A percentile compares a stretch with the other conserved stretches of the same genome.
phyloP scores from a whole-genome alignment of 2,329 filamentous ascomycete species.

The Corinectria fuckeliana region DNA sequence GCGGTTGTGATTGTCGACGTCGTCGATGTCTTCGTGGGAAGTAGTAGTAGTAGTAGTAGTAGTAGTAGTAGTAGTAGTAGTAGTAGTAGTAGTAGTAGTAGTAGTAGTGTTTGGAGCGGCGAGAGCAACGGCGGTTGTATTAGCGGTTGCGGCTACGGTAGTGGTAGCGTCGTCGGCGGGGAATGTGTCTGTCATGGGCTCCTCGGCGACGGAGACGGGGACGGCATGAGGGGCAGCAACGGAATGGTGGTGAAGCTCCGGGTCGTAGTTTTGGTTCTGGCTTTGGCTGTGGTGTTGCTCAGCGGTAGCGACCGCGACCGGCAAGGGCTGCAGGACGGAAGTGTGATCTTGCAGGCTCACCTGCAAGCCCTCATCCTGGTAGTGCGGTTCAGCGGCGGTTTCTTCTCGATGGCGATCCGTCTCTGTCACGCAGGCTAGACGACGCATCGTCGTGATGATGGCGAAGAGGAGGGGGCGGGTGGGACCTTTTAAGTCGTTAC shows the following conservation, averaged over 20 bases:
- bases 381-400: slow-evolving; percentile 17
- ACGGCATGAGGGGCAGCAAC: slow-evolving; percentile 14
- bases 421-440: slow-evolving; percentile 21
- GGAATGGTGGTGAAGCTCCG: slow-evolving; percentile 6
- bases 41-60: slow-evolving; percentile 1
- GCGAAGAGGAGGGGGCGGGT: slow-evolving; percentile 15
- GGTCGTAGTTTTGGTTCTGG: slow-evolving; percentile 13
- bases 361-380: slow-evolving; percentile 31
- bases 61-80: not conserved
- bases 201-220: slow-evolving; percentile 10
- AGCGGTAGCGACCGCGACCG: not conserved
- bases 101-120: too few relatives aligned
- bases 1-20: slow-evolving; percentile 3
- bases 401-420: slow-evolving; percentile 29
- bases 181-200: slow-evolving; percentile 31
- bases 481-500: slow-evolving; percentile 26
- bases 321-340: slow-evolving; percentile 5
- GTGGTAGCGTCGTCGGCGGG: slow-evolving; percentile 16
- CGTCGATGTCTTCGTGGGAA: slow-evolving; percentile 10
- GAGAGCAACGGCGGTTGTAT: slow-evolving; percentile 6
- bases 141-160: slow-evolving; percentile 12
- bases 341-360: slow-evolving; percentile 19
- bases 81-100: slow-evolving; percentile 10
- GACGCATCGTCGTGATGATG: slow-evolving; percentile 37
- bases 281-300: slow-evolving; percentile 10